phyloP scores from a whole-genome alignment of 2,329 filamentous ascomycete species.

The Aspergillus aculeatus region DNA sequence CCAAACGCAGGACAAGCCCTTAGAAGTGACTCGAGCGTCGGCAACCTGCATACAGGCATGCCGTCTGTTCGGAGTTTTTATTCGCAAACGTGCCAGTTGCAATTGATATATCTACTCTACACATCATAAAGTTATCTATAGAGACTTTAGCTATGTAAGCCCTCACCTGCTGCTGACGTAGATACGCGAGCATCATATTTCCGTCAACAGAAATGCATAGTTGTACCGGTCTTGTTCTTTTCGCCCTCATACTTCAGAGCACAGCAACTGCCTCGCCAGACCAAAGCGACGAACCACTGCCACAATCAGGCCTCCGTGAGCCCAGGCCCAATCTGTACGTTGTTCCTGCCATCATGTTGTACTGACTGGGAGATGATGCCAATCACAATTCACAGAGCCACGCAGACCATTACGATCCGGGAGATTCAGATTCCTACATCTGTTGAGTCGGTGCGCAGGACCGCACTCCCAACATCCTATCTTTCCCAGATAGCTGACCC shows the following conservation, averaged over 20 bases:
- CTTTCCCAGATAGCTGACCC: constrained; percentile 22
- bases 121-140: neutral
- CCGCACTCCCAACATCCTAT: constrained; percentile 27
- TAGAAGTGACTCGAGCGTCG: neutral
- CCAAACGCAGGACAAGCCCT: neutral
- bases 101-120: neutral
- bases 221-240: neutral
- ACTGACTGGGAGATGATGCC: neutral
- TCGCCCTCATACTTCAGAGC: neutral
- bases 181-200: neutral
- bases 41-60: neutral
- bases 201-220: neutral
- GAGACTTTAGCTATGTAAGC: neutral
- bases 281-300: neutral
- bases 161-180: neutral
- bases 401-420: neutral
- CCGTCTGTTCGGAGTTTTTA: neutral
- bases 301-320: neutral
- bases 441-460: constrained; percentile 26
- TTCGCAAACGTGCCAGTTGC: neutral
- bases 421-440: constrained; percentile 15
- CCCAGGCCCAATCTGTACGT: neutral
- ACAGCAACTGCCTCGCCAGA: neutral
- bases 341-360: too few species aligned
- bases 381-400: neutral